Percentiles rank a stretch among this genome's conserved stretches.
Conservation (phyloP, 345 rosid species). For the Bruguiera sexangula region DNA sequence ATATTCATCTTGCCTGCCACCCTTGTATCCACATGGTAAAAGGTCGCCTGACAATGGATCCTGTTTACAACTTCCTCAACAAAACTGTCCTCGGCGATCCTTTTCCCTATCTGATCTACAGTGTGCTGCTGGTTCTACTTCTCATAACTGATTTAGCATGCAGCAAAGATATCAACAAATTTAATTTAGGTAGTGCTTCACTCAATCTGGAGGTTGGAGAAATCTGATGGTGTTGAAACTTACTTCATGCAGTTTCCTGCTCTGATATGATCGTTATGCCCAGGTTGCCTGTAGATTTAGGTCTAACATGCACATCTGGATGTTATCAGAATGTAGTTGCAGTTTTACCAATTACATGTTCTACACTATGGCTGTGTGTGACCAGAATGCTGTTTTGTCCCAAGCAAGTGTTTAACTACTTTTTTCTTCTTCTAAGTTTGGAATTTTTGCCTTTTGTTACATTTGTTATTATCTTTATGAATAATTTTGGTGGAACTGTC, state of each 20-base stretch:
- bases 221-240: constrained; percentile 7
- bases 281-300: constrained; percentile 14
- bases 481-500: too few relatives aligned
- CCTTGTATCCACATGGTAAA: constrained; percentile 32
- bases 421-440: background rate
- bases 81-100: constrained; percentile 30
- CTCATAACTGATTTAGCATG: constrained; percentile 3
- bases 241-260: background rate
- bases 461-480: background rate
- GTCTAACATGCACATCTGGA: constrained; percentile 4
- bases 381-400: constrained; percentile 13
- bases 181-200: background rate
- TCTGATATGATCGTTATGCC: constrained; percentile 1
- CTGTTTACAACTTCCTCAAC: constrained; percentile 11
- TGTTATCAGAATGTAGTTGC: constrained; percentile 7
- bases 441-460: background rate
- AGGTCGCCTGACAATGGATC: constrained; percentile 13
- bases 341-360: constrained; percentile 1
- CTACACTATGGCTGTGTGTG: constrained; percentile 10
- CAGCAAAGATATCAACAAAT: constrained; percentile 15
- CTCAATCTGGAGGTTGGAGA: constrained; percentile 6
- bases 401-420: constrained; percentile 7
- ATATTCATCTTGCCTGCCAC: constrained; percentile 31
- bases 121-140: constrained; percentile 18
- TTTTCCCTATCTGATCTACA: constrained; percentile 42